Evolutionary conservation across 2,329 filamentous ascomycete genomes (phyloP).

Genomic region (Diaporthe nobilis): DNA sequence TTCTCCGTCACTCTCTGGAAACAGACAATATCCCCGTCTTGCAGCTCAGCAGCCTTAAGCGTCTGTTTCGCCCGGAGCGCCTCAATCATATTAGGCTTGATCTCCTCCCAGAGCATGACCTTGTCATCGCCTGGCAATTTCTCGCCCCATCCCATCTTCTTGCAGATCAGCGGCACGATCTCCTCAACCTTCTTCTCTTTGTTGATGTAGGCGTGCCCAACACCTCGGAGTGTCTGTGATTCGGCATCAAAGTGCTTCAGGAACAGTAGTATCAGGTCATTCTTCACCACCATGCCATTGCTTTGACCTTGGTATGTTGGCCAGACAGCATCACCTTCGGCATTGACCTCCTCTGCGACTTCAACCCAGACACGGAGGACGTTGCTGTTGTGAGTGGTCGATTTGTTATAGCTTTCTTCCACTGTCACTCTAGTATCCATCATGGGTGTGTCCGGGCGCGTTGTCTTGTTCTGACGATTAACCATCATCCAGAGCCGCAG

Average conservation of each 20-base stretch:
- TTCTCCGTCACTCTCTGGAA: constrained; percentile 79
- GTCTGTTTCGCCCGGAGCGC: constrained; percentile 91
- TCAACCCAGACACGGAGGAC: constrained; percentile 91
- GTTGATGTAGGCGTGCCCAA: constrained; percentile 88
- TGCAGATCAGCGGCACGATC: constrained; percentile 80
- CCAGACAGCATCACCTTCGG: constrained; percentile 81
- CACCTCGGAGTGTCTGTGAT: constrained; percentile 80
- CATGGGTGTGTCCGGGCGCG: constrained; percentile 89
- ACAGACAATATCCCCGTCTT: constrained; percentile 96
- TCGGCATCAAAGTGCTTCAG: constrained; percentile 92
- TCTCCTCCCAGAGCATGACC: constrained; percentile 90
- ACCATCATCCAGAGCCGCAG: constrained; percentile 97
- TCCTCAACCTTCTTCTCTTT: constrained; percentile 92
- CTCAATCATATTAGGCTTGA: constrained; percentile 98
- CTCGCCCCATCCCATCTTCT: constrained; percentile 88
- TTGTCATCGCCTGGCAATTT: constrained; percentile 76
- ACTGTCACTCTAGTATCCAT: constrained; percentile 82
- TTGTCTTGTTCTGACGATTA: constrained; percentile 97
- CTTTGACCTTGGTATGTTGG: constrained; percentile 72
- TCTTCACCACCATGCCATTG: constrained; percentile 70
- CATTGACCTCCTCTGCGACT: constrained; percentile 74
- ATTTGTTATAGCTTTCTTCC: constrained; percentile 74
- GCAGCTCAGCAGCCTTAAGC: constrained; percentile 90
- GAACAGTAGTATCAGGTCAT: constrained; percentile 84
- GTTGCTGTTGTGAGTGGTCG: constrained; percentile 74